Conservation (phyloP, 768 basidiomycete genomes). For the Lactarius akahatsu region DNA sequence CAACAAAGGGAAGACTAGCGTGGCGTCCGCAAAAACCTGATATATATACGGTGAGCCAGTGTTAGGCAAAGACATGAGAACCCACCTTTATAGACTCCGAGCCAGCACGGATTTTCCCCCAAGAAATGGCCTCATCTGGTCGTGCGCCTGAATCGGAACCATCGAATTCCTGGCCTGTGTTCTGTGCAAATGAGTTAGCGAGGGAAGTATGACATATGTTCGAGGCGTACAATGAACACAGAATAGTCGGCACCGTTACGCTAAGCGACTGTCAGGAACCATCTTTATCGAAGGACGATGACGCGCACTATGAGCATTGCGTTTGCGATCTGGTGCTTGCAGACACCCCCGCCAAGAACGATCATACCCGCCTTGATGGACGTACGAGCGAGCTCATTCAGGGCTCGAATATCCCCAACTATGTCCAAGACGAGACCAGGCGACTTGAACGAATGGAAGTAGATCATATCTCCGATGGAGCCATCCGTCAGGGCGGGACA, state of each 20-base stretch:
- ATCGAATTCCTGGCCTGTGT: slow-evolving; percentile 99
- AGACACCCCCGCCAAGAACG: slow-evolving; percentile 95
- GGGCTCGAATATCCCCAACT: slow-evolving; percentile 85
- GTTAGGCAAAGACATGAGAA: no score
- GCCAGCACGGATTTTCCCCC: slow-evolving; percentile 94
- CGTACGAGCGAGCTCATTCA: slow-evolving; percentile 87
- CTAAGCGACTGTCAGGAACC: slow-evolving; percentile 42
- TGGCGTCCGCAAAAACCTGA: slow-evolving; percentile 92
- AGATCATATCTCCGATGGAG: slow-evolving; percentile 98
- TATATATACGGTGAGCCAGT: background rate
- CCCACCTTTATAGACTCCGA: slow-evolving; percentile 79
- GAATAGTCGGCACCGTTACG: slow-evolving; percentile 97
- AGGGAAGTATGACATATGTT: background rate
- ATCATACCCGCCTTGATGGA: slow-evolving; percentile 98
- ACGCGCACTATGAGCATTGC: slow-evolving; percentile 92
- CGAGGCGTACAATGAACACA: slow-evolving; percentile 80
- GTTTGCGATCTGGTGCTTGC: slow-evolving; percentile 99
- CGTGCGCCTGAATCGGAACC: slow-evolving; percentile 96
- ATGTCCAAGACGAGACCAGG: slow-evolving; percentile 90
- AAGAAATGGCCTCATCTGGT: slow-evolving; percentile 96
- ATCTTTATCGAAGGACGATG: slow-evolving; percentile 13
- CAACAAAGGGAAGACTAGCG: slow-evolving; percentile 90
- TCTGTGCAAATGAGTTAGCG: slow-evolving; percentile 45
- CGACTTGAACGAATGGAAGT: slow-evolving; percentile 92
- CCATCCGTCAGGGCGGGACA: slow-evolving; percentile 98